Conservation (phyloP, 345 rosid genomes). For the Aurinia saxatilis region DNA sequence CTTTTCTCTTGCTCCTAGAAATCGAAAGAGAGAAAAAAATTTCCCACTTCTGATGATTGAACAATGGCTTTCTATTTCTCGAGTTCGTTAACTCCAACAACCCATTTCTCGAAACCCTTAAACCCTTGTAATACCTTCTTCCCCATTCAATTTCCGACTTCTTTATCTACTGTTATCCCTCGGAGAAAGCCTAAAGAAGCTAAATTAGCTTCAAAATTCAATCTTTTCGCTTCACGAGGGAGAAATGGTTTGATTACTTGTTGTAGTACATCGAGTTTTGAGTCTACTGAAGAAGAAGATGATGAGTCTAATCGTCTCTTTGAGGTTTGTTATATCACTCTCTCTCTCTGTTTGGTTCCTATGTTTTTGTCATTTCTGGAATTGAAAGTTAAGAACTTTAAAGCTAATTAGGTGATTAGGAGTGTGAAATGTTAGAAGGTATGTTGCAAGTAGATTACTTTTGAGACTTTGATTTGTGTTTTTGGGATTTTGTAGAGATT, state of each 20-base stretch:
- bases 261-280: slow-evolving; percentile 31
- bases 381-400: neutral
- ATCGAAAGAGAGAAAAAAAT: too few relatives aligned
- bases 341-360: neutral
- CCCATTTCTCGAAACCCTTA: slow-evolving; percentile 28
- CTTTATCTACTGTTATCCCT: slow-evolving; percentile 15
- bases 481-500: slow-evolving; percentile 38
- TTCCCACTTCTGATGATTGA: slow-evolving; percentile 8
- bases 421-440: neutral
- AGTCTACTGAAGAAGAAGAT: slow-evolving; percentile 43
- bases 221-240: neutral
- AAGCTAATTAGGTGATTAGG: neutral
- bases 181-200: slow-evolving; percentile 18
- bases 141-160: slow-evolving; percentile 13
- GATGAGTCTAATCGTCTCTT: slow-evolving; percentile 46
- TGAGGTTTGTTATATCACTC: slow-evolving; percentile 32
- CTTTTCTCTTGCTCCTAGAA: too few relatives aligned
- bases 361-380: neutral
- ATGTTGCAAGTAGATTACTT: neutral
- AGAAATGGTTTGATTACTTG: slow-evolving; percentile 23
- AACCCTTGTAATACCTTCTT: slow-evolving; percentile 24
- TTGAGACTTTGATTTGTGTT: neutral
- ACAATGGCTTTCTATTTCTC: slow-evolving; percentile 42
- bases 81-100: slow-evolving; percentile 31
- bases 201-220: slow-evolving; percentile 10